Evolutionary conservation across 1,284 basidiomycete species (phyloP).

Genomic region (Rhodotorula sp.): DNA sequence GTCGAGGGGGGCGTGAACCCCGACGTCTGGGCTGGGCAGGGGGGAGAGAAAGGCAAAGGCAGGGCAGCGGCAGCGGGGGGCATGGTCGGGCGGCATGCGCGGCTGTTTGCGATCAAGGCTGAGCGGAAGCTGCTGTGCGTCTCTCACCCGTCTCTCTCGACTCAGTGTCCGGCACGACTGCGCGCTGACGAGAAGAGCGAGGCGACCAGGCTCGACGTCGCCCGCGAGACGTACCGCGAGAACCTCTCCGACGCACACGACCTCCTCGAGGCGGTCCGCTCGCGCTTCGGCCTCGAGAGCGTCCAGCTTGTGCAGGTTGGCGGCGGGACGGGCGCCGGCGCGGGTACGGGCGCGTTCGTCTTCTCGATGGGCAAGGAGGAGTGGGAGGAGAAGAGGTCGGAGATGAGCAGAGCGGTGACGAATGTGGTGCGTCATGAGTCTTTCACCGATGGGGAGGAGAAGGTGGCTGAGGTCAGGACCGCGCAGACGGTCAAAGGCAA

Average conservation of each 20-base stretch:
- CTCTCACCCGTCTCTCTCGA: not conserved
- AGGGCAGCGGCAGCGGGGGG: constrained; percentile 16
- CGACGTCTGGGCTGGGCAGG: constrained; percentile 79
- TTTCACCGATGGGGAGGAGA: not conserved
- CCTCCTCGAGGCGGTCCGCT: constrained; percentile 26
- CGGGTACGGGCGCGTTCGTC: constrained; percentile 28
- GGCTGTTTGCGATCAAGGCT: constrained; percentile 45
- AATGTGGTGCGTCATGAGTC: constrained; percentile 38
- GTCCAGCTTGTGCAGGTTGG: constrained; percentile 30
- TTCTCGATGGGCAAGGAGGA: constrained; percentile 32
- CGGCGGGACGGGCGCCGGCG: not conserved
- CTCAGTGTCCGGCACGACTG: too few relatives aligned
- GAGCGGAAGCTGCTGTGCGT: constrained; percentile 36
- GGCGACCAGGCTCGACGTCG: constrained; percentile 76
- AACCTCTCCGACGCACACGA: constrained; percentile 41
- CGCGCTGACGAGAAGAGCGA: too few relatives aligned
- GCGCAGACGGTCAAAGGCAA: constrained; percentile 44
- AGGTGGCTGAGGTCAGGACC: not conserved
- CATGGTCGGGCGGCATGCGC: constrained; percentile 14
- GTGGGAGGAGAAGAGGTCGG: constrained; percentile 35
- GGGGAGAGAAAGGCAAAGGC: not conserved
- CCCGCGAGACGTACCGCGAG: constrained; percentile 79
- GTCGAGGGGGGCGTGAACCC: constrained; percentile 71
- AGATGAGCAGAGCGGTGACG: constrained; percentile 33
- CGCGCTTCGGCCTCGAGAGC: constrained; percentile 25